Evolutionary conservation across 306 rosid species (phyloP).

Genomic region (Nissolia schottii): DNA sequence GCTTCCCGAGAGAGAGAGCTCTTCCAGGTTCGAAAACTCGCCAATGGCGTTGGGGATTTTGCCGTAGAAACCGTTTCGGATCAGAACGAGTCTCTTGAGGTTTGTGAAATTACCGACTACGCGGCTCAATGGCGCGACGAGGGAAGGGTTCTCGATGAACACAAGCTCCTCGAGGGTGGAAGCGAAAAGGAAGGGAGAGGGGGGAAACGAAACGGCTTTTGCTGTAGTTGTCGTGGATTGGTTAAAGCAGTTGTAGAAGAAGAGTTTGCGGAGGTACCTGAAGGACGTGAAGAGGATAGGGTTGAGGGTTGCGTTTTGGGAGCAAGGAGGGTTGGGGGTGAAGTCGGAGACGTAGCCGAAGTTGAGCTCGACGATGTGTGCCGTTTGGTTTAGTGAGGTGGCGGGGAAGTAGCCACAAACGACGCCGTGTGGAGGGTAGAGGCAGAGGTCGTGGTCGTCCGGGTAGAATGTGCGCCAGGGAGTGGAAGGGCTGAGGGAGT

Average conservation of each 20-base stretch:
- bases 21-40: constrained; percentile 40
- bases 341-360: constrained; percentile 72
- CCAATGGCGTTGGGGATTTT: constrained; percentile 15
- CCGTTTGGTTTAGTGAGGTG: not conserved
- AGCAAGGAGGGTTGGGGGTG: constrained; percentile 69
- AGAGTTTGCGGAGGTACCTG: constrained; percentile 59
- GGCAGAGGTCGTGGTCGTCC: constrained; percentile 58
- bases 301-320: constrained; percentile 43
- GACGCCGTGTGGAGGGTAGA: constrained; percentile 64
- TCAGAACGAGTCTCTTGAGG: constrained; percentile 45
- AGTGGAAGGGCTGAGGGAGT: constrained; percentile 53
- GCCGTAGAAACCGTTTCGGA: constrained; percentile 60
- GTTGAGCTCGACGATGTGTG: constrained; percentile 59
- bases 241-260: constrained; percentile 80
- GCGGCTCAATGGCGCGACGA: constrained; percentile 27
- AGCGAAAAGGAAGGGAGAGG: not conserved
- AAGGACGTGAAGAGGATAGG: constrained; percentile 57
- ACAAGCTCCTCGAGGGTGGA: constrained; percentile 58
- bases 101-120: constrained; percentile 38
- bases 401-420: constrained; percentile 38
- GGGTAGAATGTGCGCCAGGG: constrained; percentile 67
- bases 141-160: constrained; percentile 61
- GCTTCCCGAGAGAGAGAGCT: constrained; percentile 59
- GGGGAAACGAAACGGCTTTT: not conserved
- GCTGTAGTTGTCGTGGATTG: not conserved